Evolutionary conservation across 495 filamentous ascomycete genomes (phyloP).

Genomic region (Sabuloglossum arenarium): DNA sequence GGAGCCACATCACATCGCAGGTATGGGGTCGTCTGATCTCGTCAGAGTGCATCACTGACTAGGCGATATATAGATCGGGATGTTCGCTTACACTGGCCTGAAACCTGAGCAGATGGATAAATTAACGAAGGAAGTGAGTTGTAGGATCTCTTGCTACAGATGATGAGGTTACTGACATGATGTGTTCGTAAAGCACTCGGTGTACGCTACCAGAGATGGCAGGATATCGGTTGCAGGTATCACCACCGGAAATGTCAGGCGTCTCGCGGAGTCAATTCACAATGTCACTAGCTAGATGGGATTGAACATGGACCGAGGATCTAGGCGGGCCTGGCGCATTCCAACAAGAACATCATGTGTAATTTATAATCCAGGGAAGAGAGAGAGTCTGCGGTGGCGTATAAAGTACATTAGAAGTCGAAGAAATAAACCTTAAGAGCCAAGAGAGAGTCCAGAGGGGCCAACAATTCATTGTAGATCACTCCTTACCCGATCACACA

Average conservation of each 20-base stretch:
- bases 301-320: neutral
- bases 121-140: constrained; percentile 65
- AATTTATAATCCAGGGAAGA: neutral
- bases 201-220: constrained; percentile 94
- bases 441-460: no score
- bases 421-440: neutral
- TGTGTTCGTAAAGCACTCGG: constrained; percentile 46
- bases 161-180: constrained; percentile 1
- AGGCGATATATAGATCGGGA: constrained; percentile 48
- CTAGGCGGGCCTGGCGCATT: neutral
- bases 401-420: neutral
- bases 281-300: constrained; percentile 47
- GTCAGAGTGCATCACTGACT: neutral
- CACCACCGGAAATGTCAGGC: constrained; percentile 77
- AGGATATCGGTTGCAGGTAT: constrained; percentile 96
- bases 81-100: constrained; percentile 97
- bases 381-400: neutral
- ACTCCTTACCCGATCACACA: no score
- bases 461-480: no score
- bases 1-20: constrained; percentile 95
- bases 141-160: neutral
- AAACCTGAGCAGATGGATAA: constrained; percentile 80
- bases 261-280: constrained; percentile 86
- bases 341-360: neutral
- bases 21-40: constrained; percentile 10